Evolutionary conservation across 192 early-diverging fungal species (phyloP), one percentile per base, ranked within the genome.

Genomic region (Oehlia diaphana): DNA sequence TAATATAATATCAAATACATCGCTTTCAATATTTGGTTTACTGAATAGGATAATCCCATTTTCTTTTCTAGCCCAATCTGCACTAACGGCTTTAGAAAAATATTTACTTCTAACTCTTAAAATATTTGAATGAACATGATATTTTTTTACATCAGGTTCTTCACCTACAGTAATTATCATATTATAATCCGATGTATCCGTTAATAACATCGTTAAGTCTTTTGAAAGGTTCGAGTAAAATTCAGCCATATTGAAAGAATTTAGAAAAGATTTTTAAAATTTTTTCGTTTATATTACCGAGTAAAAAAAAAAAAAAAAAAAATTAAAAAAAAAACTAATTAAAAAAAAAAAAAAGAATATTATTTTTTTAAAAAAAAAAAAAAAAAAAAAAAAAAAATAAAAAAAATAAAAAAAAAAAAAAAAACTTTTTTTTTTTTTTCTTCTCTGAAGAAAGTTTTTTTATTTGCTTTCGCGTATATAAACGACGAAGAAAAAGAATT

Each of bases 1-100:
- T 64, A 76, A 44, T 63, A 76, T 76, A 44, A 76, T 76, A 39
- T 63, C 63, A 31, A 76, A 64, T 31, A 76, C 63, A 16, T n/a
- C 37, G 2, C 61, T 61, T 10, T 13, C 23, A n/a, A 76, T 76
- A 76, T 76, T 76, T 13, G 74, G 74, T 62, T 76, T 76, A 9
- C 13, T 26, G 44, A 64, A 76, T 19, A 37, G 12, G 1, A 76
- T 76, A 3, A 39, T 76, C 37, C 49, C 74, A 23, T 76, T 42
- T 44, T 76, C 62, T 39, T 35, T 35, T 64, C 31, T 39, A 28
- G 37, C n/a, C 74, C 74, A 76, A 49, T 63, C 39, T 23, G 26
- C 53, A 58, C 49, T 58, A 35, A 74, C 23, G 16, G 50, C 47
- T 58, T 47, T 74, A 28, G 31, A 58, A 74, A 74, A 74, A 62